phyloP scores from a whole-genome alignment of 495 filamentous ascomycete species.

The Xylaria acuta region DNA sequence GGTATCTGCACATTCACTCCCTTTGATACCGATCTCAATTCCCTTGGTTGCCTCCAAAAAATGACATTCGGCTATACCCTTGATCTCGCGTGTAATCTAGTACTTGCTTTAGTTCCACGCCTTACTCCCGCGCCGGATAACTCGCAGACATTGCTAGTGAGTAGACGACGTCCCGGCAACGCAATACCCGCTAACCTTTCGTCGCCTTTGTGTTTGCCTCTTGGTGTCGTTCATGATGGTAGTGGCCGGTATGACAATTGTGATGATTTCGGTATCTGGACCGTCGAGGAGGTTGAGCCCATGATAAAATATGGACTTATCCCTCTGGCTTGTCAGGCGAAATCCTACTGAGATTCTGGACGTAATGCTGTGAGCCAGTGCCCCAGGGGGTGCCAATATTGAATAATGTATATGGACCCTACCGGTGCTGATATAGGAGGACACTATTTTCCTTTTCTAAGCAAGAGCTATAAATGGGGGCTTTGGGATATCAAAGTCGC shows the following conservation, averaged over 20 bases:
- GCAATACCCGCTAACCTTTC: background rate
- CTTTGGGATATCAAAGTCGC: background rate
- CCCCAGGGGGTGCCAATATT: background rate
- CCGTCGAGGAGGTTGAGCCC: background rate
- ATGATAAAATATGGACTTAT: background rate
- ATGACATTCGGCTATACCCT: background rate
- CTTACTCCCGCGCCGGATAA: background rate
- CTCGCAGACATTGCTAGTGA: background rate
- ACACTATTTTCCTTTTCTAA: background rate
- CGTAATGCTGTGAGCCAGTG: background rate
- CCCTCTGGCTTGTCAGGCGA: background rate
- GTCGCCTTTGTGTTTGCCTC: background rate
- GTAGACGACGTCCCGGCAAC: background rate
- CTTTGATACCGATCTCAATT: background rate
- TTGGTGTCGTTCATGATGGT: background rate
- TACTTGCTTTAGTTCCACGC: background rate
- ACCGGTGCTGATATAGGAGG: background rate
- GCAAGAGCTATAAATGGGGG: background rate
- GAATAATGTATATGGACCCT: background rate
- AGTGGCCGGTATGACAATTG: background rate
- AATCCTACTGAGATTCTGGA: background rate
- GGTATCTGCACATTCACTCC: background rate
- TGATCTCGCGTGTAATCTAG: background rate
- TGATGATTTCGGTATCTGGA: background rate
- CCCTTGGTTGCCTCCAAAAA: background rate